Conservation (phyloP, 2,329 filamentous ascomycete species). For the Ascochyta rabiei region DNA sequence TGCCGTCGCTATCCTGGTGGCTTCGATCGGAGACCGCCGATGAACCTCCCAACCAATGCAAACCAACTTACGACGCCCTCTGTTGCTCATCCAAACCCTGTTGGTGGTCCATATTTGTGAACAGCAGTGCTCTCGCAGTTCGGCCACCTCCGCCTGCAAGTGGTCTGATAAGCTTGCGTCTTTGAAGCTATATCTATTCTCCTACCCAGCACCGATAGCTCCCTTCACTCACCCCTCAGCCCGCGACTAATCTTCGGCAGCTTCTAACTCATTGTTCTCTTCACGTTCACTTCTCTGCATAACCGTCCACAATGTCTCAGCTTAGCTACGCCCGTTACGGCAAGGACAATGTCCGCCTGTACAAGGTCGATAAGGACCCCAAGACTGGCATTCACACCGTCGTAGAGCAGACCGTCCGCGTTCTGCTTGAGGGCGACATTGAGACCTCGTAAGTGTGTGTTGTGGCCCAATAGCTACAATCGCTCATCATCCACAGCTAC, state of each 20-base stretch:
- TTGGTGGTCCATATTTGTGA: constrained; percentile 31
- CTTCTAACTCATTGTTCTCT: background rate
- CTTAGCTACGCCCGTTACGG: constrained; percentile 72
- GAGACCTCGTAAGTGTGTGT: constrained; percentile 70
- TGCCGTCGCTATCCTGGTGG: constrained; percentile 31
- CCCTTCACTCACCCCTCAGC: constrained; percentile 17
- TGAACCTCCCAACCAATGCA: constrained; percentile 38
- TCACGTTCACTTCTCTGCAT: background rate
- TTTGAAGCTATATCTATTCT: constrained; percentile 38
- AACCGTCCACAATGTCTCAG: constrained; percentile 49
- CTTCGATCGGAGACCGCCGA: constrained; percentile 44
- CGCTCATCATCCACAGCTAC: constrained; percentile 65
- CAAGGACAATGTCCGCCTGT: constrained; percentile 98
- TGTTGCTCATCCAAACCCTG: constrained; percentile 27
- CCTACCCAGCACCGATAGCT: constrained; percentile 23
- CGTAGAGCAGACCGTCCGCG: constrained; percentile 93
- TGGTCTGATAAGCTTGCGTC: constrained; percentile 40
- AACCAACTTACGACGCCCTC: constrained; percentile 31
- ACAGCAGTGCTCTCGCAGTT: constrained; percentile 34
- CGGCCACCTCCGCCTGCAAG: constrained; percentile 41
- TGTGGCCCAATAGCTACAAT: background rate
- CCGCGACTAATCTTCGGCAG: constrained; percentile 8
- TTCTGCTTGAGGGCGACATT: constrained; percentile 91
- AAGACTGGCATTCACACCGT: constrained; percentile 81
- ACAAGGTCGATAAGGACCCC: constrained; percentile 86